phyloP scores from a whole-genome alignment of 139 green algal species.

The Marvania coccoides region DNA sequence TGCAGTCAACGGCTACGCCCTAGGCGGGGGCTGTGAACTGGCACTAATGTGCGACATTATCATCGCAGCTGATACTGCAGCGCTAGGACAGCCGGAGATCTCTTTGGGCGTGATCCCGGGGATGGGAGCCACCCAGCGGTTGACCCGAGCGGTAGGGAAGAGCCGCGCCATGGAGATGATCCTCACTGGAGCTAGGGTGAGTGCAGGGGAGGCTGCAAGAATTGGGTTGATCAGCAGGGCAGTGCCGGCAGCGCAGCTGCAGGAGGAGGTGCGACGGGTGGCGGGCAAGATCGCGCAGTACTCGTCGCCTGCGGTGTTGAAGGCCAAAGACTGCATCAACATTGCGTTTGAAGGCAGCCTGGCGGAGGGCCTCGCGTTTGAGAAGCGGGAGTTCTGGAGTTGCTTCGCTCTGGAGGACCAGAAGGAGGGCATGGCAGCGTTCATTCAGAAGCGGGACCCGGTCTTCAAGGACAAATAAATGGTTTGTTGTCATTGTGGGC shows the following conservation, averaged over 20 bases:
- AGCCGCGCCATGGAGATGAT: constrained; percentile 69
- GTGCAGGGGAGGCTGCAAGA: constrained; percentile 30
- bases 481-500: background rate
- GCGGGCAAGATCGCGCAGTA: constrained; percentile 33
- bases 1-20: constrained; percentile 52
- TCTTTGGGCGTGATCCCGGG: constrained; percentile 62
- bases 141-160: constrained; percentile 53
- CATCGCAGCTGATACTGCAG: constrained; percentile 50
- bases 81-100: constrained; percentile 64
- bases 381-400: constrained; percentile 53
- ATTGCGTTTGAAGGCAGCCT: constrained; percentile 24
- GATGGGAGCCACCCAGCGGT: constrained; percentile 68
- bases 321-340: constrained; percentile 53
- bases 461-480: constrained; percentile 27
- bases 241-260: constrained; percentile 34
- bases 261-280: constrained; percentile 35
- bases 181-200: constrained; percentile 41
- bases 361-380: constrained; percentile 30
- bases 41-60: constrained; percentile 73
- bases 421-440: constrained; percentile 63
- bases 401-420: constrained; percentile 56
- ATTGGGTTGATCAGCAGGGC: constrained; percentile 45
- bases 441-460: constrained; percentile 55
- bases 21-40: constrained; percentile 68
- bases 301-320: constrained; percentile 23